Percentiles rank a stretch among this genome's conserved stretches.
phyloP scores from a whole-genome alignment of 257 asterid species.

The Salvia splendens region DNA sequence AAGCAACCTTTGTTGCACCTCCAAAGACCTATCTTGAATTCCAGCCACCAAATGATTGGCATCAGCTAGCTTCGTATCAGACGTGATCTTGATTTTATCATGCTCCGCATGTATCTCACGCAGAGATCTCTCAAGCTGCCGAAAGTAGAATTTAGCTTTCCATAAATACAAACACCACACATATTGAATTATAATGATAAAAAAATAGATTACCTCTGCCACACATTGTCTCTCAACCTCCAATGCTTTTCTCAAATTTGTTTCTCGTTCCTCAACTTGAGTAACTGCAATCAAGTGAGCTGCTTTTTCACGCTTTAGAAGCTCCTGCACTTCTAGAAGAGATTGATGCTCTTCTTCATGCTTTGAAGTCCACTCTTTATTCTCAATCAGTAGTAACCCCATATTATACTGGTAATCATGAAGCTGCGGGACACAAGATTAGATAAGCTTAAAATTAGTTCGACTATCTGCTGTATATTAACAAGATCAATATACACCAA shows the following conservation, averaged over 20 bases:
- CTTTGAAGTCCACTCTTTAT: slow-evolving; percentile 76
- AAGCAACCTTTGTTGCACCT: slow-evolving; percentile 66
- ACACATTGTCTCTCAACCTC: slow-evolving; percentile 67
- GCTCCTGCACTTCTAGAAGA: slow-evolving; percentile 62
- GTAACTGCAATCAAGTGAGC: slow-evolving; percentile 65
- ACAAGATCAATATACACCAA: neutral
- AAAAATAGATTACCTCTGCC: slow-evolving; percentile 50
- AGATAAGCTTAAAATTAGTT: slow-evolving; percentile 1
- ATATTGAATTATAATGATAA: neutral
- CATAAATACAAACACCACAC: slow-evolving; percentile 22
- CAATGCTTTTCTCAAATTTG: slow-evolving; percentile 66
- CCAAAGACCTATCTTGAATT: slow-evolving; percentile 59
- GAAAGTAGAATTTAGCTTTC: slow-evolving; percentile 8
- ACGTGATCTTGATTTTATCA: slow-evolving; percentile 54
- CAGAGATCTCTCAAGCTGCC: slow-evolving; percentile 77
- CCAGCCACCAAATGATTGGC: slow-evolving; percentile 66
- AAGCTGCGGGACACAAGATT: slow-evolving; percentile 51
- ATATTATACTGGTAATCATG: slow-evolving; percentile 80
- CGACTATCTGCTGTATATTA: neutral
- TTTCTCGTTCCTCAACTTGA: slow-evolving; percentile 79
- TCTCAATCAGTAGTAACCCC: slow-evolving; percentile 90
- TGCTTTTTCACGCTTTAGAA: slow-evolving; percentile 75
- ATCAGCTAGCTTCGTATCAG: slow-evolving; percentile 64
- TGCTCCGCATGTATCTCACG: slow-evolving; percentile 53
- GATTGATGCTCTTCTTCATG: slow-evolving; percentile 60